Evolutionary conservation across 2,329 filamentous ascomycete species (phyloP), one percentile per base, ranked within the genome.

Genomic region (Xylariaceae sp.): DNA sequence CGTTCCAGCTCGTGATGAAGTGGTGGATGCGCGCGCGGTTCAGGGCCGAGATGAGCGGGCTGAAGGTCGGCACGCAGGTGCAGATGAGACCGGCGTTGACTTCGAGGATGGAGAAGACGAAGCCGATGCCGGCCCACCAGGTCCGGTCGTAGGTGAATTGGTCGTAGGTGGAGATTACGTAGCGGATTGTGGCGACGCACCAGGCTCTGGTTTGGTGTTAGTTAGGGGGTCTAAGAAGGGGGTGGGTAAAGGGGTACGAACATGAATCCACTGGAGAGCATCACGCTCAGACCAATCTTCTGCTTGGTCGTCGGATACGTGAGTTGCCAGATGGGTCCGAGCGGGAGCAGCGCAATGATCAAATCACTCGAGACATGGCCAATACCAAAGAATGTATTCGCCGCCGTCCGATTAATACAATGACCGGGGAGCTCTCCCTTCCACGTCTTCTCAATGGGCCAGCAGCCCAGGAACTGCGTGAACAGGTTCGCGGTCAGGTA

Each of bases 401-500:
- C 65, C 6, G 63, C 66, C 4, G 67, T 64, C 8, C 60, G 62
- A 45, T 71, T 64, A 47, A 71, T 67, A 45, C 69, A 71, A 23
- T 67, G 63, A 4, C 69, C 69, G 1, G 65, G 62, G 13, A 69
- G 37, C 1, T 65, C 58, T 13, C 53, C 7, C 1, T 67, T 47
- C 69, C 69, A 71, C 57, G 66, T 69, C 61, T 70, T 71, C 44
- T 56, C 62, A 39, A 70, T 67, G 7, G 69, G 69, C 53, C 63
- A 56, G 61, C 69, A 71, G 30, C 68, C 69, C 30, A 71, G 63
- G 48, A 71, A 70, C 53, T 71, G 65, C 17, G 62, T 63, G 15
- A 71, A 86, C 2, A 80, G 88, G 68, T 73, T 83, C 57, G 82
- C 87, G 47, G 78, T 89, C 11, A 87, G 82, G 0, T 74, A 84